Conservation (phyloP, 2,329 filamentous ascomycete genomes). For the Pseudogymnoascus pannorum region DNA sequence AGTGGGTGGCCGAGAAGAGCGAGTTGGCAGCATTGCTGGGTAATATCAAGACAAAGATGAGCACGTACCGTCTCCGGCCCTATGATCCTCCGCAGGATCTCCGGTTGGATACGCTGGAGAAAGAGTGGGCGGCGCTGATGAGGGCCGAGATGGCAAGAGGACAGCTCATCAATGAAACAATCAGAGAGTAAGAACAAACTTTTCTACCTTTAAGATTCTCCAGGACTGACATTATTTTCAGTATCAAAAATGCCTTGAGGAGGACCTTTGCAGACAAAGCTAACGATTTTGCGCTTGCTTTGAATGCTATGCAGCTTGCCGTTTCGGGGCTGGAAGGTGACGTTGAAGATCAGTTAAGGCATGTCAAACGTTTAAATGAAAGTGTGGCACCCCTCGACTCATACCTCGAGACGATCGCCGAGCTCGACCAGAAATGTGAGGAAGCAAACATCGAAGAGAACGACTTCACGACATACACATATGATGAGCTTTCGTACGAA, state of each 20-base stretch:
- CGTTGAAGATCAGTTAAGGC: slow-evolving; percentile 85
- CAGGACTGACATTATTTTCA: slow-evolving; percentile 32
- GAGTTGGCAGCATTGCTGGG: slow-evolving; percentile 87
- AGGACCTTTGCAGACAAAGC: slow-evolving; percentile 95
- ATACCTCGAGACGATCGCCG: slow-evolving; percentile 81
- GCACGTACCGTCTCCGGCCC: slow-evolving; percentile 82
- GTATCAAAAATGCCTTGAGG: slow-evolving; percentile 90
- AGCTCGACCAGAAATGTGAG: slow-evolving; percentile 78
- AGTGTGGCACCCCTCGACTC: slow-evolving; percentile 84
- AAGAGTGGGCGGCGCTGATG: slow-evolving; percentile 72
- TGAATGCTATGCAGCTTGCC: slow-evolving; percentile 90
- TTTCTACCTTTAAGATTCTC: slow-evolving; percentile 9
- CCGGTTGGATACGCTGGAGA: slow-evolving; percentile 72
- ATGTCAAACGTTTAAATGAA: slow-evolving; percentile 77
- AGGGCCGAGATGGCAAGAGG: slow-evolving; percentile 81
- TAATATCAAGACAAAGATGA: slow-evolving; percentile 98
- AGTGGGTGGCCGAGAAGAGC: slow-evolving; percentile 97
- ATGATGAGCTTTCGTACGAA: slow-evolving; percentile 93
- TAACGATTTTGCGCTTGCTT: slow-evolving; percentile 91
- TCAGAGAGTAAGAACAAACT: slow-evolving; percentile 63
- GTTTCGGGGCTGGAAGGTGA: slow-evolving; percentile 97
- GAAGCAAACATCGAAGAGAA: slow-evolving; percentile 99
- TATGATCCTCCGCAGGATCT: slow-evolving; percentile 86
- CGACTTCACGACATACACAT: slow-evolving; percentile 98
- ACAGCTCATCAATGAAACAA: slow-evolving; percentile 95